Evolutionary conservation across 1,139 yeast genomes (phyloP).

Genomic region (Suhomyces ambrosiae): DNA sequence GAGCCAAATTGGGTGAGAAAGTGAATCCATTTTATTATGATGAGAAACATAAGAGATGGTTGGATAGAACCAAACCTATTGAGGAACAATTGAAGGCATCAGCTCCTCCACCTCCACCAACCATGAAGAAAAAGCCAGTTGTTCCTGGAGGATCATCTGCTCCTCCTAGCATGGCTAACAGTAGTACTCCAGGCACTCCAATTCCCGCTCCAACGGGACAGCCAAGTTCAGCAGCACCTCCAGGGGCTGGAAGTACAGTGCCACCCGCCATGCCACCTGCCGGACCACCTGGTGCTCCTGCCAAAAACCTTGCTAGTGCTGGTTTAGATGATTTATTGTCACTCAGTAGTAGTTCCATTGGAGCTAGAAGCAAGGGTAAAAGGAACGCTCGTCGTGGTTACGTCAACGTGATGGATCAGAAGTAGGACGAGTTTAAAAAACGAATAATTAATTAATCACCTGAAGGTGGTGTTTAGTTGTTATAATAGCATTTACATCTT

Average conservation of each 20-base stretch:
- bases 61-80: constrained; percentile 68
- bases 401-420: constrained; percentile 70
- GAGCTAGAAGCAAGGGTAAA: constrained; percentile 53
- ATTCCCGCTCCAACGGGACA: constrained; percentile 8
- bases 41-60: constrained; percentile 85
- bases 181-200: constrained; percentile 35
- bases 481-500: too few species aligned
- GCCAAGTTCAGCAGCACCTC: constrained; percentile 5
- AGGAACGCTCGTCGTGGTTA: constrained; percentile 75
- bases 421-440: constrained; percentile 6
- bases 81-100: constrained; percentile 65
- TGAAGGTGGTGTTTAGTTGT: too few species aligned
- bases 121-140: constrained; percentile 35
- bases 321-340: constrained; percentile 73
- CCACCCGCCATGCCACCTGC: constrained; percentile 17
- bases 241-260: constrained; percentile 11
- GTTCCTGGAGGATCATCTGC: too few species aligned
- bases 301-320: constrained; percentile 39
- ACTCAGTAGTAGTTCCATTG: constrained; percentile 41
- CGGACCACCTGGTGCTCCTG: constrained; percentile 15
- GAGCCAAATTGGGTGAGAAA: constrained; percentile 85
- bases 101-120: constrained; percentile 78
- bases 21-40: constrained; percentile 63
- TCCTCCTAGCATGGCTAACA: too few species aligned
- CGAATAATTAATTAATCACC: too few species aligned